Base-by-base conservation (phyloP, 1,139 yeast species). In the Suhomyces terraborum region DNA sequence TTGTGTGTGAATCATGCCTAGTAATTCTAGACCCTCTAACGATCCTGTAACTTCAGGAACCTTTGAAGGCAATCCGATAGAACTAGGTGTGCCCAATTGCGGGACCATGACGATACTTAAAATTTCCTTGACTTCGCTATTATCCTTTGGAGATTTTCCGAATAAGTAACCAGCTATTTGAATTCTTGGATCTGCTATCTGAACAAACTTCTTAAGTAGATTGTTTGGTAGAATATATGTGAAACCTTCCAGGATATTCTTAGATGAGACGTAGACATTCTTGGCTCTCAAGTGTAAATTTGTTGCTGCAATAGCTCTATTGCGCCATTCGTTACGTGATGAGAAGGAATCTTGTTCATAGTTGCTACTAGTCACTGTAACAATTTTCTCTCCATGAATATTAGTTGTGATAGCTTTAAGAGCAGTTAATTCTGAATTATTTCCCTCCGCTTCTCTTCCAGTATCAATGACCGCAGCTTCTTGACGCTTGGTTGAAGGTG, bases 371-470 rank as follows among this genome's bases (percentile, higher is more conserved):
- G 98, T 89, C 16, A 93, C 96, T 0, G 96, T 94, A 28, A 86
- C 84, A 55, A 94, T 91, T 54, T 91, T 95, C 58, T 93, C 98
- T 27, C 99, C 99, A 55, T 91, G 97, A 2, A 88, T 95, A 58
- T 89, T 94, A 20, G 84, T 82, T 0, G 96, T 87, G 42, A 83
- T 83, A 1, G 95, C 82, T 54, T 88, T 91, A 54, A 86, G 74
- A 0, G 96, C 96, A 0, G 94, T 82, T 24, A 83, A 65, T 50
- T 78, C 79, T 23, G 67, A 64, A 38, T 67, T 68, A 7, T 55
- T 61, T 3, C 50, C 56, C 6, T 21, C 8, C 24, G 48, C 52
- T 38, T 71, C 69, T 34, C 55, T 47, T 9, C 78, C 79, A 13
- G 53, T 54, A 48, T 88, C 96, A 42, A 88, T 73, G 42, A 86